phyloP scores from a whole-genome alignment of 805 yeast species.

The Debaryomyces maramus region DNA sequence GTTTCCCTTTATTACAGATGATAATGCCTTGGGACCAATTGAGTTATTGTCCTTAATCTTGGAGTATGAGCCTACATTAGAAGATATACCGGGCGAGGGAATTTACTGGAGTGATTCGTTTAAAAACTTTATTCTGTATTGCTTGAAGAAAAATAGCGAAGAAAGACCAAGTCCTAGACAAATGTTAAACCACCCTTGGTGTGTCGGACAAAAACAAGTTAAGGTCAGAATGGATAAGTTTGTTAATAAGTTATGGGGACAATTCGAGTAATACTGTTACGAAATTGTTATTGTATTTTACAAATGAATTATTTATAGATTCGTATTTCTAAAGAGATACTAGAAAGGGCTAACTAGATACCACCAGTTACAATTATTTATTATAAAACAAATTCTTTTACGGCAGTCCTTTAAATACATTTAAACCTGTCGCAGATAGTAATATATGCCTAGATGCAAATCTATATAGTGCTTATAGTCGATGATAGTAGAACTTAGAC shows the following conservation, averaged over 20 bases:
- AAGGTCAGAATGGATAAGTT: slow-evolving; percentile 84
- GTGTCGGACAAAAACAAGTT: slow-evolving; percentile 69
- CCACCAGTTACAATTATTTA: too few species aligned
- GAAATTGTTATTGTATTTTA: too few species aligned
- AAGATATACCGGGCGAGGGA: slow-evolving; percentile 73
- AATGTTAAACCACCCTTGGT: slow-evolving; percentile 94
- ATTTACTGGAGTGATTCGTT: slow-evolving; percentile 82
- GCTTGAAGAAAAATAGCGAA: slow-evolving; percentile 75
- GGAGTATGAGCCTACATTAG: slow-evolving; percentile 75
- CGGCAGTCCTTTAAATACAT: too few species aligned
- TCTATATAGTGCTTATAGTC: too few species aligned
- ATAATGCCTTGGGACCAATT: slow-evolving; percentile 58
- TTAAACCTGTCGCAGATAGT: too few species aligned
- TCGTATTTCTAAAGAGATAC: too few species aligned
- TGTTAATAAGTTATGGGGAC: slow-evolving; percentile 69
- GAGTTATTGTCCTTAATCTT: slow-evolving; percentile 81
- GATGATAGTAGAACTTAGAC: too few species aligned
- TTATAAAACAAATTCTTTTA: too few species aligned
- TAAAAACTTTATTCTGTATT: slow-evolving; percentile 76
- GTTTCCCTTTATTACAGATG: slow-evolving; percentile 63
- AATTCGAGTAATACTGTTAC: background rate
- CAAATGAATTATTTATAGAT: too few species aligned
- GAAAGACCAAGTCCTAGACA: slow-evolving; percentile 92
- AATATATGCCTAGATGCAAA: too few species aligned
- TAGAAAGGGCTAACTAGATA: too few species aligned